Conservation (phyloP, 352 stramenopile species). For the Pythium brassicae region DNA sequence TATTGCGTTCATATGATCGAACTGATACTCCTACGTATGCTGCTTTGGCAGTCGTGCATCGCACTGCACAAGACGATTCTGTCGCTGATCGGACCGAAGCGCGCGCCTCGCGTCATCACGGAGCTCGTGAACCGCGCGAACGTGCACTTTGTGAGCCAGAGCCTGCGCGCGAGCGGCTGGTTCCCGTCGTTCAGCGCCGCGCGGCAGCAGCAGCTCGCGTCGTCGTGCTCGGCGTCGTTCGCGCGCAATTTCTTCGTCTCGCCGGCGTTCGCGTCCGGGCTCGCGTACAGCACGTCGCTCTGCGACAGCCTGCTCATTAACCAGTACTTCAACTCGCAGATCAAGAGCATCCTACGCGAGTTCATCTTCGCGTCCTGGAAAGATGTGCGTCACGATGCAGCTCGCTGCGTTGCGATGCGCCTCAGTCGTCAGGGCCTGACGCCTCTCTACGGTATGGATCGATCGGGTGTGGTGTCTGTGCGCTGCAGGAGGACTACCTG, state of each 20-base stretch:
- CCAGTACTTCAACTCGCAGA: conserved; percentile 84
- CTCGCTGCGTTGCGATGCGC: too few relatives aligned
- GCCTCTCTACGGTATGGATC: too few relatives aligned
- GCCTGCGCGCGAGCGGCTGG: conserved; percentile 62
- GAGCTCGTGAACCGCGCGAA: conserved; percentile 79
- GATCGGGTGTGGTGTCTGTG: not conserved
- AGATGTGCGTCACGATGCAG: conserved; percentile 28
- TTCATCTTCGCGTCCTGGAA: conserved; percentile 83
- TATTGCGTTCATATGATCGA: not conserved
- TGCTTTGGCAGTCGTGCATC: conserved; percentile 44
- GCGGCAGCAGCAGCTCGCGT: conserved; percentile 28
- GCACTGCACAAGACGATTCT: conserved; percentile 82
- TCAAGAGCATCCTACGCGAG: conserved; percentile 83
- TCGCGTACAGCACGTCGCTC: conserved; percentile 82
- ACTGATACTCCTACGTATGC: not conserved
- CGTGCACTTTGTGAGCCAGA: conserved; percentile 82
- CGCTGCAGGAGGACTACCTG: conserved; percentile 31
- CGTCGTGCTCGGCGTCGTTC: conserved; percentile 51
- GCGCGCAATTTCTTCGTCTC: conserved; percentile 79
- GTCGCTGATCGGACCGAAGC: conserved; percentile 50
- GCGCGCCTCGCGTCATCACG: conserved; percentile 65
- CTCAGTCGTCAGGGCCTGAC: too few relatives aligned
- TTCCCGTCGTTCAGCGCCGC: conserved; percentile 31
- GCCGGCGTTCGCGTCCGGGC: conserved; percentile 71
- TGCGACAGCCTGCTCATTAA: conserved; percentile 87